These are phyloP conservation scores for Arthrinium phaeospermum DNA, from an alignment of 2,329 filamentous ascomycete genomes.

Conservation along the genomic window DNA sequence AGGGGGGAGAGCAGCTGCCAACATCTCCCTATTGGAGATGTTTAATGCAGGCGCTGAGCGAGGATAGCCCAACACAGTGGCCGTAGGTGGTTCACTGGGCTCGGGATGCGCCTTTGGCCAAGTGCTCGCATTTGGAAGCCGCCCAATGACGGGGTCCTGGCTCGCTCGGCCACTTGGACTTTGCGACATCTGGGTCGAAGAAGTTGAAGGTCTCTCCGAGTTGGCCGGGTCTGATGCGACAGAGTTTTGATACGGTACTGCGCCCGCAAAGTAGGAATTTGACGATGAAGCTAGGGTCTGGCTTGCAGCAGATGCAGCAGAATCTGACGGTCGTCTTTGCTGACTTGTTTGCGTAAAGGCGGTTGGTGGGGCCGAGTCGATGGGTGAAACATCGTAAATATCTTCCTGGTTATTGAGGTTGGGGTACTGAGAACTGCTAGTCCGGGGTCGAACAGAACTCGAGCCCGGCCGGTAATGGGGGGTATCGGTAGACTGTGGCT, in stretches of 20 bases:
- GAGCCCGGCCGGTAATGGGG: slow-evolving; percentile 19
- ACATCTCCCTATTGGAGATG: slow-evolving; percentile 39
- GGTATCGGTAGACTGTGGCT: not conserved
- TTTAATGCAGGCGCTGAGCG: slow-evolving; percentile 47
- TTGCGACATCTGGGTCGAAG: not conserved
- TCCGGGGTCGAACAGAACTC: not conserved
- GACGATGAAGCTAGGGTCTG: slow-evolving; percentile 34
- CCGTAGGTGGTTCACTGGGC: slow-evolving; percentile 30
- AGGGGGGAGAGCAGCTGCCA: slow-evolving; percentile 45
- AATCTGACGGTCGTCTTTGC: slow-evolving; percentile 1
- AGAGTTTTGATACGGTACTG: slow-evolving; percentile 27
- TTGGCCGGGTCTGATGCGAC: slow-evolving; percentile 26
- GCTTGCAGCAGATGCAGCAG: not conserved
- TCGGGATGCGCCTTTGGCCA: slow-evolving; percentile 51
- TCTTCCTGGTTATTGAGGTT: slow-evolving; percentile 31
- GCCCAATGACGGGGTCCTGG: slow-evolving; percentile 29
- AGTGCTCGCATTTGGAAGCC: slow-evolving; percentile 46
- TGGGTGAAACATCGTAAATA: slow-evolving; percentile 37
- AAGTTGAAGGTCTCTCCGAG: slow-evolving; percentile 20
- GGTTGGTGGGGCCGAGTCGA: slow-evolving; percentile 24
- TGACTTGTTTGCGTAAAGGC: not conserved
- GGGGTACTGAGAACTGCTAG: not conserved
- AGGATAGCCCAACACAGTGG: slow-evolving; percentile 42
- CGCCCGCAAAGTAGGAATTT: slow-evolving; percentile 27
- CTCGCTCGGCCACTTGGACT: not conserved